Evolutionary conservation across 1,139 yeast genomes (phyloP), one percentile per base, ranked within the genome.

Genomic region (Blastobotrys apis): DNA sequence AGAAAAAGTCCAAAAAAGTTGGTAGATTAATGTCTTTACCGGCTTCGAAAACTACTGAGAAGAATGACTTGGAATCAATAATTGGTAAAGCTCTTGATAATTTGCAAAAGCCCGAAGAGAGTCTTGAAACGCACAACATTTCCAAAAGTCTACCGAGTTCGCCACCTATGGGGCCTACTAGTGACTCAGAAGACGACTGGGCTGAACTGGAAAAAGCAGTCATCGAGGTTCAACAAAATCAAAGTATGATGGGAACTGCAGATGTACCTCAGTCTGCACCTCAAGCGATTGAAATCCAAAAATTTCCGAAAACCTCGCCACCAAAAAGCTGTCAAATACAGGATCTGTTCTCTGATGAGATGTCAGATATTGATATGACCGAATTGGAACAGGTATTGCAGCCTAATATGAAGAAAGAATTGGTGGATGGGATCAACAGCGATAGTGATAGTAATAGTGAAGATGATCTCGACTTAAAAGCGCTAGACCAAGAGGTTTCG

Each of bases 81-180:
- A 41, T 41, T 32, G 45, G 43, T 5, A 21, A 22, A 13, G 37
- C 27, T 15, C 30, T 31, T 30, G 39, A 38, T 10, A 22, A 17
- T 16, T 12, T 35, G 30, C 36, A 35, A 3, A 8, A 22, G n/a
- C 31, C 13, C 4, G 43, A 33, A 16, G 36, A 33, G 19, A 23
- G 21, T 12, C 5, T 5, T n/a, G 21, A 32, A 10, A 13, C n/a
- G 10, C 29, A 10, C 12, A 33, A 25, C 16, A n/a, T n/a, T n/a
- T n/a, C n/a, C n/a, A 33, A 21, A 22, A 37, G 39, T 22, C 25
- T 41, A 10, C 41, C 52, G 15, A 39, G 50, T 34, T 42, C 52
- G 5, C 45, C 43, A 13, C 39, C 41, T 5, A 13, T 21, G 17
- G 10, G 34, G 6, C 30, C 10, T 6, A 15, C n/a, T 19, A 4